Base-by-base conservation (phyloP, 1,284 basidiomycete genomes). In the Apiotrichum akiyoshidainum region DNA sequence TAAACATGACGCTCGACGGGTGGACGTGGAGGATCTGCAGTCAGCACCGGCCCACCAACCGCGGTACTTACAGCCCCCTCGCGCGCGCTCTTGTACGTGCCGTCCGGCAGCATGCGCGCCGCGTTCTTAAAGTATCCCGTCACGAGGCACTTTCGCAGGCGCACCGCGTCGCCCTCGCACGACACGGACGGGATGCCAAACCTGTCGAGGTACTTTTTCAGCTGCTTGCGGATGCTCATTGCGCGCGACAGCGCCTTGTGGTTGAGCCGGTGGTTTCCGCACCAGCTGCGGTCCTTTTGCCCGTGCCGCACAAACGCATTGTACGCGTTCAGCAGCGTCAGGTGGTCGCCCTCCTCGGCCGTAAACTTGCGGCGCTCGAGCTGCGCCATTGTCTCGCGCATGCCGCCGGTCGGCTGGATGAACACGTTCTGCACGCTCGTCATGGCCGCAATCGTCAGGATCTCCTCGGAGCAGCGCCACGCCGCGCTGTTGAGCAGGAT, bases 371-470 rank as follows among this genome's bases (percentile, higher is more conserved):
- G 81, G 51, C 91, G 82, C 74, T 95, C 91, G 11, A 99, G 79
- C 75, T 96, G 92, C 11, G 89, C 91, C 54, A 92, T 74, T 0
- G 90, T 89, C 9, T 88, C 90, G 16, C 85, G 83, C n/a, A 85
- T 84, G 9, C 91, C 92, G 11, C 77, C 77, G 17, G 92, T 89
- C 9, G 88, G 87, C 54, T 90, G 88, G 39, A 93, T 76, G 74
- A 97, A 97, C 4, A 88, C 86, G 71, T 95, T 91, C 88, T 93
- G 60, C 12, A 96, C 84, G 5, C 90, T 84, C 11, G 89, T 90
- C 92, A 99, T 98, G 0, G 95, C 92, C 1, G 93, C 89, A 59
- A 99, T 96, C 0, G 91, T 92, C 54, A 99, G 79, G 46, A 96
- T 89, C 73, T 99, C 95, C 70, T 94, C 88, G 3, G 92, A 90